A percentile compares a stretch with the other conserved stretches of the same genome.
phyloP scores from a whole-genome alignment of 1,284 basidiomycete genomes.

The Chiua sp. region DNA sequence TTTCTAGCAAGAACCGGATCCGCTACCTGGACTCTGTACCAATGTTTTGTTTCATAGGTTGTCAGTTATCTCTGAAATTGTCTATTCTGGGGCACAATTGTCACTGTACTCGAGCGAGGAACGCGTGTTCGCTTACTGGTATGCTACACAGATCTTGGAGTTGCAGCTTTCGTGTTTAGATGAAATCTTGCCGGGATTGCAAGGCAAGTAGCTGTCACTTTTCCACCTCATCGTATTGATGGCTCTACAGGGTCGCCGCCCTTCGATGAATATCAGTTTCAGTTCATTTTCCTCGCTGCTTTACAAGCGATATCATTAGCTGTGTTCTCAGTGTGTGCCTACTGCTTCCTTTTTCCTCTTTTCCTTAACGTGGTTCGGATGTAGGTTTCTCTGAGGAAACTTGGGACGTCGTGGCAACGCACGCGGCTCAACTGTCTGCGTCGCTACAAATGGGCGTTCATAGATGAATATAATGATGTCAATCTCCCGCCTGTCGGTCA shows the following conservation, averaged over 20 bases:
- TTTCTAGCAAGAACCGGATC: slow-evolving; percentile 30
- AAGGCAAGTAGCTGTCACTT: slow-evolving; percentile 32
- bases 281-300: slow-evolving; percentile 55
- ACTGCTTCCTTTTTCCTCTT: background rate
- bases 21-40: slow-evolving; percentile 44
- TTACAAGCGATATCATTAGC: slow-evolving; percentile 57
- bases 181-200: slow-evolving; percentile 45
- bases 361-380: background rate
- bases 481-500: slow-evolving; percentile 45
- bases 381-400: slow-evolving; percentile 42
- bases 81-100: slow-evolving; percentile 79
- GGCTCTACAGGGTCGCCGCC: slow-evolving; percentile 45
- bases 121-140: slow-evolving; percentile 77
- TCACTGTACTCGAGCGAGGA: slow-evolving; percentile 75
- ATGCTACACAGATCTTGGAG: slow-evolving; percentile 58
- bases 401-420: slow-evolving; percentile 41
- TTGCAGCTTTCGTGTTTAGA: slow-evolving; percentile 61
- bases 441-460: slow-evolving; percentile 79
- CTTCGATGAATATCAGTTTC: slow-evolving; percentile 53
- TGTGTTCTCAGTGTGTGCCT: slow-evolving; percentile 49
- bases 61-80: slow-evolving; percentile 65
- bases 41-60: slow-evolving; percentile 64
- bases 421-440: slow-evolving; percentile 56
- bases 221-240: background rate
- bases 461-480: slow-evolving; percentile 55